Percentiles rank a stretch among this genome's conserved stretches.
These are phyloP conservation scores for Termitomyces titanicus DNA, from an alignment of 768 basidiomycete genomes.

Conservation along the genomic window DNA sequence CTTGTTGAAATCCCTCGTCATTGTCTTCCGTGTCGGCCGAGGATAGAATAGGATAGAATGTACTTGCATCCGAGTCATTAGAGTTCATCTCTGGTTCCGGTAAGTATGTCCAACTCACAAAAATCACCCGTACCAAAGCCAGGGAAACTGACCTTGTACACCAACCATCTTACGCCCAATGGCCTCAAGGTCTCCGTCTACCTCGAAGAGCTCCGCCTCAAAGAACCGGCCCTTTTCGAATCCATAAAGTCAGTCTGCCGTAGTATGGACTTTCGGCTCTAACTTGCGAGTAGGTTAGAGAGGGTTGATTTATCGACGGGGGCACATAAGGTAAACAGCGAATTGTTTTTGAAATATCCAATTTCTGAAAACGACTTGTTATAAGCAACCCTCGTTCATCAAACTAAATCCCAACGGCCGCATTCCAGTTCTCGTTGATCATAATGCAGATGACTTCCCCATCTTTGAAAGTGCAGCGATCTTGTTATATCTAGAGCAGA, in stretches of 20 bases:
- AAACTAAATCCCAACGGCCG: conserved; percentile 70
- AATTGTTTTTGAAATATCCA: neutral
- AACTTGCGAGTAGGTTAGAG: conserved; percentile 1
- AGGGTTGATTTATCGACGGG: conserved; percentile 10
- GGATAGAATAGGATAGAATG: no score
- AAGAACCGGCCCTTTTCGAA: conserved; percentile 5
- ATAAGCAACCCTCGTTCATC: conserved; percentile 66
- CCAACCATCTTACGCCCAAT: conserved; percentile 20
- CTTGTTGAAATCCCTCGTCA: neutral
- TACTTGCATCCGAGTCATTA: neutral
- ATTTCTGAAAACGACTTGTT: neutral
- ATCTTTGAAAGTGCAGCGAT: conserved; percentile 85
- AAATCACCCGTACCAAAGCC: conserved; percentile 1
- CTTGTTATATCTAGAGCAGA: conserved; percentile 72
- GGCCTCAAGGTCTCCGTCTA: conserved; percentile 21
- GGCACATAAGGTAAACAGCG: conserved; percentile 8
- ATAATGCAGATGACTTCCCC: conserved; percentile 52
- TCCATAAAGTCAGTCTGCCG: conserved; percentile 2
- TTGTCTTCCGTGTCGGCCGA: neutral
- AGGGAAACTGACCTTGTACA: conserved; percentile 15
- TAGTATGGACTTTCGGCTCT: neutral
- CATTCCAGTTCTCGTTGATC: conserved; percentile 67
- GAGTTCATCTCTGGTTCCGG: neutral
- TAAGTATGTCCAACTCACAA: neutral
- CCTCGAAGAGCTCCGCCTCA: conserved; percentile 13